Evolutionary conservation across 2,329 filamentous ascomycete species (phyloP).

Genomic region (Gaeumannomyces tritici): DNA sequence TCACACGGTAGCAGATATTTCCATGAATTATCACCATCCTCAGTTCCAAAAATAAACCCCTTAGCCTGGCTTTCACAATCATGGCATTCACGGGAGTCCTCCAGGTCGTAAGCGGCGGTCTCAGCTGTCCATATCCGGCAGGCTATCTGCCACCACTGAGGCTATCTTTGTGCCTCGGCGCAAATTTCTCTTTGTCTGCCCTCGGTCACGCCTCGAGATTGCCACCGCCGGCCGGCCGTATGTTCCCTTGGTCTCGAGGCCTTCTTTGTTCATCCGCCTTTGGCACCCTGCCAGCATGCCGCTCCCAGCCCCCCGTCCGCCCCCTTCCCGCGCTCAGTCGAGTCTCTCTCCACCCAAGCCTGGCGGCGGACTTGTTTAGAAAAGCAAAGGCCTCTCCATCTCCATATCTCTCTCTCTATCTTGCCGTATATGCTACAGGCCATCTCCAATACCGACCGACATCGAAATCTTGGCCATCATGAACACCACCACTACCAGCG

Average conservation of each 20-base stretch:
- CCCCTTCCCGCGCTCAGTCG: neutral
- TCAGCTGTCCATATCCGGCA: no score
- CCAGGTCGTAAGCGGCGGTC: no score
- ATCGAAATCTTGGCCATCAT: neutral
- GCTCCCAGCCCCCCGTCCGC: neutral
- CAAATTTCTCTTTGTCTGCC: neutral
- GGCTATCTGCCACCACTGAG: no score
- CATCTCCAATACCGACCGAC: no score
- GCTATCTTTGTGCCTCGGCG: no score
- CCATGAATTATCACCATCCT: no score
- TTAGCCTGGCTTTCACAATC: no score
- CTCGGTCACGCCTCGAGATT: neutral
- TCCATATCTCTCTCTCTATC: neutral
- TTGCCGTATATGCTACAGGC: no score
- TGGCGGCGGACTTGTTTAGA: neutral
- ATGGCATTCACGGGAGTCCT: no score
- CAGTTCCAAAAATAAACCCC: no score
- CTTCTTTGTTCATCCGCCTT: neutral
- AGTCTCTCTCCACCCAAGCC: neutral
- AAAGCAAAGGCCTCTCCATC: neutral
- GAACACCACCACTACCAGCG: neutral
- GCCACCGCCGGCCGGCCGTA: no score
- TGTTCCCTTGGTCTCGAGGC: neutral
- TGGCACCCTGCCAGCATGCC: neutral
- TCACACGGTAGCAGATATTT: no score